These are phyloP conservation scores for Naganishia vaughanmartiniae DNA, from an alignment of 768 basidiomycete species.

Conservation along the genomic window DNA sequence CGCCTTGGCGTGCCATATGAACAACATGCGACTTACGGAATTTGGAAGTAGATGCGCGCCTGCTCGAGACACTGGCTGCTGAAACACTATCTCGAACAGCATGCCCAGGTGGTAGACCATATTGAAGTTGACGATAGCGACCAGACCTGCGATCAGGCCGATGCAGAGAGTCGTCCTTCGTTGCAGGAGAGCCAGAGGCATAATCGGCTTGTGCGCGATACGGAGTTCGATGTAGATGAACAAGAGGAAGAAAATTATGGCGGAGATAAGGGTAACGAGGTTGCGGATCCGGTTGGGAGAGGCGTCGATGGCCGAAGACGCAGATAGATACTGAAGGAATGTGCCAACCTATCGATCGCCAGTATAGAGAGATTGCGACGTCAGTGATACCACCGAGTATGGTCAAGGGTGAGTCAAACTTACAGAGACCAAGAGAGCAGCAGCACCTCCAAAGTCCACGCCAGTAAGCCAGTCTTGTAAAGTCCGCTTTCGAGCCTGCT, in stretches of 20 bases:
- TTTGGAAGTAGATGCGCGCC: constrained; percentile 34
- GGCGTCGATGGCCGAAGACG: background rate
- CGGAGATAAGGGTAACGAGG: constrained; percentile 6
- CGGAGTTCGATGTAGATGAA: constrained; percentile 33
- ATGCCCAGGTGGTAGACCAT: constrained; percentile 34
- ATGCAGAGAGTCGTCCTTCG: constrained; percentile 27
- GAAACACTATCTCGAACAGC: constrained; percentile 34
- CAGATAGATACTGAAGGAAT: constrained; percentile 27
- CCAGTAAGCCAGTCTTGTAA: constrained; percentile 4
- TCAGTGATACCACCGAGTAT: too few species aligned
- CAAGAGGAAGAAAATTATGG: constrained; percentile 19
- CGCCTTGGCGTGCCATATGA: background rate
- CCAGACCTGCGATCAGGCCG: constrained; percentile 30
- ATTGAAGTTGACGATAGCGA: constrained; percentile 34
- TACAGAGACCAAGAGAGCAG: constrained; percentile 29
- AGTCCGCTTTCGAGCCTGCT: background rate
- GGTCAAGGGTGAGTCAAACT: too few species aligned
- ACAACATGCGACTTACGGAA: constrained; percentile 13
- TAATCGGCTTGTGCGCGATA: constrained; percentile 29
- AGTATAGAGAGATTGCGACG: too few species aligned
- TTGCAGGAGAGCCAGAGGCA: constrained; percentile 26
- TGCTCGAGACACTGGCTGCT: constrained; percentile 29
- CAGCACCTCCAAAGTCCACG: constrained; percentile 32
- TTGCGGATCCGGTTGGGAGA: constrained; percentile 19
- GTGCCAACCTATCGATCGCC: constrained; percentile 26